Base-by-base conservation (phyloP, 2,329 filamentous ascomycete species). In the Alternaria ventricosa region DNA sequence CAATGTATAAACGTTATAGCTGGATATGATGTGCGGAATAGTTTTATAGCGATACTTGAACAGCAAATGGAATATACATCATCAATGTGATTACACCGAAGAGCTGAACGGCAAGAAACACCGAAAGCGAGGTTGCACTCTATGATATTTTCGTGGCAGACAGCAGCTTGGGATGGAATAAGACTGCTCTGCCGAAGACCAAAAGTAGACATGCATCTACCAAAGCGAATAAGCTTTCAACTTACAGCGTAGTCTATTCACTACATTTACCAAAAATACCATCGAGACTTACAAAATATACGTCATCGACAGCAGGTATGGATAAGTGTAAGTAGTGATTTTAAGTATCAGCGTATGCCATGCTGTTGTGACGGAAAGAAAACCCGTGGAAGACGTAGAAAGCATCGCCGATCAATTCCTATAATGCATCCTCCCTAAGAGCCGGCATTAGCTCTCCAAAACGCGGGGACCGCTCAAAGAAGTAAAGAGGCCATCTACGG, bases 381-480 rank as follows among this genome's bases (percentile, higher is more conserved):
- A 36, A 22, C 8, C 6, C 10, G 13, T 49, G 2, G 20, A 51
- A 23, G 10, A 45, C 22, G 4, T 1, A 8, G 22, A 45, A 20
- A 5, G 11, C 18, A 45, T 20, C 11, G 20, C 18, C 13, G 20
- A 22, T 53, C 13, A 25, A 33, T 23, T 1, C 13, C 28, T 61
- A 49, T 28, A 45, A 51, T 13, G 18, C 23, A 25, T 30, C 3
- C 25, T 44, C n/a, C 28, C 43, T 33, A 33, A 46, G 18, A 56
- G 18, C 43, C 25, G 54, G 54, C 46, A 57, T 50, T 61, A 43
- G 55, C 49, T 27, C 41, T 61, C 25, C 54, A 33, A 25, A 25
- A 59, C 60, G 61, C 50, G 58, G 64, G 64, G 66, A 60, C 54
- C 55, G 50, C 66, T 65, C 18, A 27, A 63, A 63, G 28, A 58